Percentiles rank a stretch among this genome's conserved stretches.
Conservation (phyloP, 495 filamentous ascomycete species). For the Patellaria atrata region DNA sequence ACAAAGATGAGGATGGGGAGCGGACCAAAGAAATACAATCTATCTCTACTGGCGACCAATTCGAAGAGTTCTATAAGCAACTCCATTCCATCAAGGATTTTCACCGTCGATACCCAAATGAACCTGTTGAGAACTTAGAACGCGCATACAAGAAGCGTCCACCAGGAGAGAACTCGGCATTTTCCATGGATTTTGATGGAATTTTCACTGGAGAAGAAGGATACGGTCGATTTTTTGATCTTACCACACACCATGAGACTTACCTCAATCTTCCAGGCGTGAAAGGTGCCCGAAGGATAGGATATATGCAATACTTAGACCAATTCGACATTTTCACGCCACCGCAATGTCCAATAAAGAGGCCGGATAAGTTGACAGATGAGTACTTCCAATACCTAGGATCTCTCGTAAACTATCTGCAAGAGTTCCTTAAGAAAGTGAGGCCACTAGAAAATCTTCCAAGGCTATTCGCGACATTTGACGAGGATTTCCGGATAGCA, state of each 20-base stretch:
- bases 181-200: constrained; percentile 53
- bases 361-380: constrained; percentile 72
- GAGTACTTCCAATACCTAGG: constrained; percentile 81
- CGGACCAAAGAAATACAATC: constrained; percentile 67
- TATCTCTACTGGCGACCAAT: constrained; percentile 75
- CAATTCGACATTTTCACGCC: constrained; percentile 74
- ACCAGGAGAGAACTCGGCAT: constrained; percentile 39
- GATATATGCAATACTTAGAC: constrained; percentile 83
- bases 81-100: constrained; percentile 67
- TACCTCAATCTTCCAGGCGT: constrained; percentile 79
- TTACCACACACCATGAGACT: constrained; percentile 68
- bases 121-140: constrained; percentile 90
- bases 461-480: constrained; percentile 57
- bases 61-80: constrained; percentile 85
- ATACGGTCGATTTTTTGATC: constrained; percentile 79
- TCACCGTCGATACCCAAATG: constrained; percentile 82
- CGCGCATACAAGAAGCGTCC: constrained; percentile 68
- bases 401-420: constrained; percentile 66
- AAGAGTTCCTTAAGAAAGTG: constrained; percentile 69
- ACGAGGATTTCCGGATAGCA: constrained; percentile 65
- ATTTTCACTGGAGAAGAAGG: constrained; percentile 95
- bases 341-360: constrained; percentile 54
- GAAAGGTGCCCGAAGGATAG: constrained; percentile 45
- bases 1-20: constrained; percentile 59
- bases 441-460: constrained; percentile 71